phyloP scores from a whole-genome alignment of 768 basidiomycete genomes.

The Daedaleopsis nitida region DNA sequence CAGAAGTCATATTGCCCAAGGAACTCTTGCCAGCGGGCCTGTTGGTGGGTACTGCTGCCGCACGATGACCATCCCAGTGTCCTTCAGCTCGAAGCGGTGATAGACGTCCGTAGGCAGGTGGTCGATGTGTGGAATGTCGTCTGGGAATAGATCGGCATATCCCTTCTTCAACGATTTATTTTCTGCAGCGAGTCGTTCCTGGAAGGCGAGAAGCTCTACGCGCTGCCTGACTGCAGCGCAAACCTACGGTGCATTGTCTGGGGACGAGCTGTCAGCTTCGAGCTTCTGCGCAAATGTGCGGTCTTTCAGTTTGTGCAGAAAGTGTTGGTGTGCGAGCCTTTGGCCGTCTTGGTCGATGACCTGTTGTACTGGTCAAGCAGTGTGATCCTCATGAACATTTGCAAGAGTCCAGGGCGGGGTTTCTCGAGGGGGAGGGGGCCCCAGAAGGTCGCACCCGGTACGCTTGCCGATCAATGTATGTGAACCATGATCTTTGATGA shows the following conservation, averaged over 20 bases:
- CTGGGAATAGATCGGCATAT: slow-evolving; percentile 22
- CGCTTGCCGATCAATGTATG: neutral
- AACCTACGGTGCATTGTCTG: neutral
- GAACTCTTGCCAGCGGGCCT: slow-evolving; percentile 32
- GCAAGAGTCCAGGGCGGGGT: neutral
- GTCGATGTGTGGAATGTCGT: slow-evolving; percentile 25
- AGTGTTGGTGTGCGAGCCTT: no score
- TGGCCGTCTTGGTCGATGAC: no score
- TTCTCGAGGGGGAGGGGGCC: neutral
- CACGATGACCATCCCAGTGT: slow-evolving; percentile 20
- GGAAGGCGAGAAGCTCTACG: neutral
- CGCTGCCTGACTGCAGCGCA: neutral
- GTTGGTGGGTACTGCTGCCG: slow-evolving; percentile 31
- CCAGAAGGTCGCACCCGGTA: neutral
- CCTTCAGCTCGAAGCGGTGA: slow-evolving; percentile 20
- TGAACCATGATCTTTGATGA: neutral
- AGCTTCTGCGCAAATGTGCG: neutral
- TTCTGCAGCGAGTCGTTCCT: neutral
- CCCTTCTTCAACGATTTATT: neutral
- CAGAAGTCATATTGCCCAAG: slow-evolving; percentile 38
- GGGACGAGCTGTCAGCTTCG: neutral
- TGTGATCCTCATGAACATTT: neutral
- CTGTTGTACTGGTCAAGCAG: neutral
- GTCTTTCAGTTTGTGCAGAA: no score
- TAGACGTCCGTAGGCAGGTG: slow-evolving; percentile 19